These are phyloP conservation scores for Orbilia ellipsospora DNA, from an alignment of 2,329 filamentous ascomycete species.

Conservation along the genomic window DNA sequence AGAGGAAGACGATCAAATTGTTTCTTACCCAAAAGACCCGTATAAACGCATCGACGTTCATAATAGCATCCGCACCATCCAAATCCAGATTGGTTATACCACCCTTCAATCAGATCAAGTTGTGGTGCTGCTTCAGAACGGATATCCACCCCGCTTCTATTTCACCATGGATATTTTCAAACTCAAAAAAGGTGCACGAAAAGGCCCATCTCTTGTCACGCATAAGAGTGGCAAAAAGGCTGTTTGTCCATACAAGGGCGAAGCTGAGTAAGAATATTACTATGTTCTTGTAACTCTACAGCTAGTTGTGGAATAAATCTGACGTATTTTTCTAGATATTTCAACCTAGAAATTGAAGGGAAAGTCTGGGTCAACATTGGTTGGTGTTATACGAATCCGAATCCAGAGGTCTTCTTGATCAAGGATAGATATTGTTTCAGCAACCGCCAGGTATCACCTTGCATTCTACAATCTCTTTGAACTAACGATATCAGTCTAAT, in stretches of 20 bases:
- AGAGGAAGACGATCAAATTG: constrained; percentile 47
- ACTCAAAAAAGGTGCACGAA: constrained; percentile 9
- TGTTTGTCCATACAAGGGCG: constrained; percentile 48
- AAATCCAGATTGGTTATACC: constrained; percentile 20
- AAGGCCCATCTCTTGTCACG: neutral
- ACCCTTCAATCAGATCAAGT: constrained; percentile 41
- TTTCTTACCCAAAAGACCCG: constrained; percentile 31
- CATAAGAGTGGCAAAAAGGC: constrained; percentile 23
- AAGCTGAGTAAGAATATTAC: constrained; percentile 28
- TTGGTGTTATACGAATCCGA: constrained; percentile 38
- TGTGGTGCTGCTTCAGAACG: constrained; percentile 28
- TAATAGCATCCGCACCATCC: constrained; percentile 18
- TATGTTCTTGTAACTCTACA: neutral
- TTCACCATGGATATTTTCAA: constrained; percentile 44
- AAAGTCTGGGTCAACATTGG: constrained; percentile 20
- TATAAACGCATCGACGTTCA: constrained; percentile 42
- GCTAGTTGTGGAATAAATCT: too few species aligned
- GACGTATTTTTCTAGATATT: constrained; percentile 11
- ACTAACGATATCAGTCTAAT: neutral
- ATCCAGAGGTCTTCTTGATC: constrained; percentile 28
- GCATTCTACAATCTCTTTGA: neutral
- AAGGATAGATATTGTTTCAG: constrained; percentile 46
- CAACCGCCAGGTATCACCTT: constrained; percentile 13
- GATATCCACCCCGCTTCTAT: constrained; percentile 41
- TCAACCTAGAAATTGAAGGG: constrained; percentile 19